Percentiles rank a stretch among this genome's conserved stretches.
Conservation (phyloP, 352 stramenopile genomes). For the Phytopythium ostracodes region DNA sequence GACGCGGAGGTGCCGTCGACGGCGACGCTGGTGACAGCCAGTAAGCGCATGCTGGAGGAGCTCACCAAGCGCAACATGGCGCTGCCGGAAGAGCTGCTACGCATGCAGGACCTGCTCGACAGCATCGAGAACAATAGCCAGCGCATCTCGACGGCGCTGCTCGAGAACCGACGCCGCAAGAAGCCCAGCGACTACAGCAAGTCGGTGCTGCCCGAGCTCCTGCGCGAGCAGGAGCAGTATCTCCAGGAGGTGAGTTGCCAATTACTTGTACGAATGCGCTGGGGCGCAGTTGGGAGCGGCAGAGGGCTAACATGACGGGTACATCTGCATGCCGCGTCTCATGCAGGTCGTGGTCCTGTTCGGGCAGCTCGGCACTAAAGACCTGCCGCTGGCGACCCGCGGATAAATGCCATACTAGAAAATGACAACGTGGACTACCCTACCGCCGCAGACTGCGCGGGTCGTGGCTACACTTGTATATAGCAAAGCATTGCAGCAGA, state of each 20-base stretch:
- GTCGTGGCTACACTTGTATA: background rate
- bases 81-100: conserved; percentile 43
- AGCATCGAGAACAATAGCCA: conserved; percentile 67
- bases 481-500: background rate
- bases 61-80: conserved; percentile 17
- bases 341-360: conserved; percentile 36
- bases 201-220: conserved; percentile 28
- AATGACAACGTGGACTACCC: background rate
- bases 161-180: conserved; percentile 30
- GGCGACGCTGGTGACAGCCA: conserved; percentile 19
- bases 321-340: background rate
- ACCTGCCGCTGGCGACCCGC: conserved; percentile 7
- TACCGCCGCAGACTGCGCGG: background rate
- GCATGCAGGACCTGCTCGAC: conserved; percentile 63
- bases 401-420: background rate
- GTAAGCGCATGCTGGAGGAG: conserved; percentile 29
- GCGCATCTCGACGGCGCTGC: conserved; percentile 54
- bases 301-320: background rate
- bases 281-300: too few relatives aligned
- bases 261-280: too few relatives aligned
- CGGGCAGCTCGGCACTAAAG: conserved; percentile 31
- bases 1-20: conserved; percentile 10
- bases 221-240: conserved; percentile 58
- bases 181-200: conserved; percentile 10
- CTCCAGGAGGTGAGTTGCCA: conserved; percentile 33